phyloP scores from a whole-genome alignment of 768 basidiomycete genomes.

The Xerocomus potaroensis region DNA sequence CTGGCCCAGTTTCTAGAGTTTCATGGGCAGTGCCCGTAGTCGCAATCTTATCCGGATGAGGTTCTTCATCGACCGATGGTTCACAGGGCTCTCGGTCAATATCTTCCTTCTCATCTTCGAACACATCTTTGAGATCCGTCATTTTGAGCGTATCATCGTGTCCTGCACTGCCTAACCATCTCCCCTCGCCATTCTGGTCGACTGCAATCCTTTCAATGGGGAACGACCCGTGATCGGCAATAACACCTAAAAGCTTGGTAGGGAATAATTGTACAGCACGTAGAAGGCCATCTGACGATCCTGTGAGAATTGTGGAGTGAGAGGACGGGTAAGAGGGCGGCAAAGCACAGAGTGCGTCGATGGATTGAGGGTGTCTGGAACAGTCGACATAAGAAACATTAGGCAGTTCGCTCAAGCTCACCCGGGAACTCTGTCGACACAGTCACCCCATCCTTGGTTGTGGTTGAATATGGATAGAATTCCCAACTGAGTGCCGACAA shows the following conservation, averaged over 20 bases:
- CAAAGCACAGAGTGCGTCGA: constrained; percentile 80
- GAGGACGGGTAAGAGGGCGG: constrained; percentile 58
- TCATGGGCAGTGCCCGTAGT: constrained; percentile 2
- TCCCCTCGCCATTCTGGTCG: constrained; percentile 49
- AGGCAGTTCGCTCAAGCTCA: constrained; percentile 22
- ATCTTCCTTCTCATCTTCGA: constrained; percentile 39
- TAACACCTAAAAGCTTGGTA: constrained; percentile 83
- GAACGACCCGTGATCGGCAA: constrained; percentile 89
- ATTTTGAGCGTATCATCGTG: constrained; percentile 85
- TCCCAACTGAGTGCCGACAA: constrained; percentile 88
- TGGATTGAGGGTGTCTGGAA: constrained; percentile 80
- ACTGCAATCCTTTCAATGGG: constrained; percentile 85
- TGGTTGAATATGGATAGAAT: constrained; percentile 89
- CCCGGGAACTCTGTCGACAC: constrained; percentile 88
- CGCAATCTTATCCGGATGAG: constrained; percentile 14
- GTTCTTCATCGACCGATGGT: constrained; percentile 24
- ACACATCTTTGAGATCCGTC: constrained; percentile 78
- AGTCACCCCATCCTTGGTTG: constrained; percentile 85
- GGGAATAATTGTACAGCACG: constrained; percentile 86
- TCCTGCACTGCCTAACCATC: constrained; percentile 91
- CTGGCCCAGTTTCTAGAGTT: constrained; percentile 12
- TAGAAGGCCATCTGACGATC: constrained; percentile 88
- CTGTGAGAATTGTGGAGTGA: constrained; percentile 74
- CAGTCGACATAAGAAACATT: constrained; percentile 11
- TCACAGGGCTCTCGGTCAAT: constrained; percentile 20